Conservation (phyloP, 1,139 yeast species). For the Eremothecium cymbalariae region DNA sequence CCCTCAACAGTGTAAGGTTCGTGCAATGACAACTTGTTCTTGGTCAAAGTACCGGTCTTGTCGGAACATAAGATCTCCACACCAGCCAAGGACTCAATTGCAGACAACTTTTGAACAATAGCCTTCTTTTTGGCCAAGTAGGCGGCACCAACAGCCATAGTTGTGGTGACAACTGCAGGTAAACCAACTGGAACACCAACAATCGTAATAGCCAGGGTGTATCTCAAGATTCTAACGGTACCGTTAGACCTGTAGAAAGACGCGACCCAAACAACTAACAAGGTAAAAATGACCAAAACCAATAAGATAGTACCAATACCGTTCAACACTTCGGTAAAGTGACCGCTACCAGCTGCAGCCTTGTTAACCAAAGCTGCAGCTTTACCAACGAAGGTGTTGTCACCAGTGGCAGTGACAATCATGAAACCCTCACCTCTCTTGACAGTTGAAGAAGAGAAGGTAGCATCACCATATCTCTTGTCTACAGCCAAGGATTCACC, state of each 20-base stretch:
- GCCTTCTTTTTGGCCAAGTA: conserved; percentile 98
- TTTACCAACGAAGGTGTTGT: conserved; percentile 86
- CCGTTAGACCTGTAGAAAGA: conserved; percentile 90
- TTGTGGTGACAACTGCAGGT: conserved; percentile 98
- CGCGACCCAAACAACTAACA: conserved; percentile 87
- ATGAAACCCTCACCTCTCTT: conserved; percentile 96
- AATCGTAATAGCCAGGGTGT: conserved; percentile 92
- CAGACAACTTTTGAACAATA: conserved; percentile 95
- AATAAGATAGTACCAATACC: conserved; percentile 93
- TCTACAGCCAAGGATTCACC: conserved; percentile 98
- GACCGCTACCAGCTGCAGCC: conserved; percentile 92
- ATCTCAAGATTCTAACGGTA: conserved; percentile 87
- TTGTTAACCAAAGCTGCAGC: conserved; percentile 96
- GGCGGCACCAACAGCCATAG: conserved; percentile 99
- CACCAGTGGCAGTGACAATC: conserved; percentile 96
- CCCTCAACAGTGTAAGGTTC: conserved; percentile 99
- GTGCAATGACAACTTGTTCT: conserved; percentile 91
- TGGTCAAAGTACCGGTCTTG: conserved; percentile 98
- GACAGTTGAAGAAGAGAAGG: conserved; percentile 91
- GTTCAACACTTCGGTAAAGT: conserved; percentile 94
- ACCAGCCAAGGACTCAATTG: conserved; percentile 98
- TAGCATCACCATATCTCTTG: conserved; percentile 80
- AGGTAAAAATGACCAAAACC: conserved; percentile 81
- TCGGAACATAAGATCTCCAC: conserved; percentile 98
- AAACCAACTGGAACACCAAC: conserved; percentile 99